These are phyloP conservation scores for Aspergillus fumigatiaffinis DNA, from an alignment of 2,329 filamentous ascomycete genomes.

Conservation along the genomic window DNA sequence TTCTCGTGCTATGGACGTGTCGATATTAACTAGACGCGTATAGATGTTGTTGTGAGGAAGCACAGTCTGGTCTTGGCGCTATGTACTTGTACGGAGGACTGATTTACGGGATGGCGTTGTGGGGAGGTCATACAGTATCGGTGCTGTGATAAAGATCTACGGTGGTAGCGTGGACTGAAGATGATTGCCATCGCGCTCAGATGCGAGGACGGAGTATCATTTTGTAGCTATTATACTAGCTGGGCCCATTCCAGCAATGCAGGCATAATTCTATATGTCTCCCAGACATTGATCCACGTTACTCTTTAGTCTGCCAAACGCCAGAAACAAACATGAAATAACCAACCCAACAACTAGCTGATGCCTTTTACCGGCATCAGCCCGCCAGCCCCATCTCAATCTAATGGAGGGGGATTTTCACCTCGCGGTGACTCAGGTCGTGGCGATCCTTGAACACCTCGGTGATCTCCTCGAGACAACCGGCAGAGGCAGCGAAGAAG, in stretches of 20 bases:
- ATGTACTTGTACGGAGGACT: background rate
- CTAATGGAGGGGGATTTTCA: slow-evolving; percentile 4
- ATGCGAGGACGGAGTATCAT: background rate
- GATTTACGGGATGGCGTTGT: too few relatives aligned
- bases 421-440: slow-evolving; percentile 15
- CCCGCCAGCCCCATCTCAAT: background rate
- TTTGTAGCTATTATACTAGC: background rate
- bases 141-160: too few relatives aligned
- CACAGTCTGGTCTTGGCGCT: background rate
- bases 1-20: background rate
- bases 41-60: too few relatives aligned
- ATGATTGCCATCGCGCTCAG: background rate
- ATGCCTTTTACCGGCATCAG: slow-evolving; percentile 4
- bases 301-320: background rate
- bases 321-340: background rate
- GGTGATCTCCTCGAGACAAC: slow-evolving; percentile 52
- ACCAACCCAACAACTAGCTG: background rate
- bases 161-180: too few relatives aligned
- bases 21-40: background rate
- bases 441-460: slow-evolving; percentile 19
- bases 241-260: background rate
- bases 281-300: background rate
- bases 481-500: slow-evolving; percentile 74
- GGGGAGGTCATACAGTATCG: too few relatives aligned
- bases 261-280: background rate